These are phyloP conservation scores for Capsicum baccatum DNA, from an alignment of 257 asterid species.

Conservation along the genomic window DNA sequence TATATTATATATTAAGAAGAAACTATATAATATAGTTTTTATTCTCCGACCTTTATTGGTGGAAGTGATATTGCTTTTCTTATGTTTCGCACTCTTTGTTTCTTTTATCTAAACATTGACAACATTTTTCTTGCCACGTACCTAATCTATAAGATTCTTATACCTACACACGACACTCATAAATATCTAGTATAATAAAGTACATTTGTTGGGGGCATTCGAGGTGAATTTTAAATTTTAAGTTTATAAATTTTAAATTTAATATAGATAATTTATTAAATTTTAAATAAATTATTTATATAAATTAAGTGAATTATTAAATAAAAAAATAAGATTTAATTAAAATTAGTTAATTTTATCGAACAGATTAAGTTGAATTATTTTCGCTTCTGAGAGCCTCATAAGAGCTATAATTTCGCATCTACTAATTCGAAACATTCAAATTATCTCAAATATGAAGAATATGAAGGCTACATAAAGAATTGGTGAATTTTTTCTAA, in stretches of 20 bases:
- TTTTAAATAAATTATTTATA: neutral
- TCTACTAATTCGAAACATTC: too few relatives aligned
- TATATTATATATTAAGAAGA: neutral
- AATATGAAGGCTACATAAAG: neutral
- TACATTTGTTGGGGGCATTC: too few relatives aligned
- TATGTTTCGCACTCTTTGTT: slow-evolving; percentile 7
- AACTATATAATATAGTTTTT: neutral
- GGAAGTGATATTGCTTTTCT: slow-evolving; percentile 9
- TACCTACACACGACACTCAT: neutral
- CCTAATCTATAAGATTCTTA: neutral
- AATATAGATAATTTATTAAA: neutral
- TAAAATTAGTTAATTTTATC: fast-evolving
- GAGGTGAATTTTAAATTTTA: too few relatives aligned
- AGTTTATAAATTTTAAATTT: neutral
- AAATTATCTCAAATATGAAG: neutral
- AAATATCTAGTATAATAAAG: neutral
- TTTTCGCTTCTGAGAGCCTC: too few relatives aligned
- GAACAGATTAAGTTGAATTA: too few relatives aligned
- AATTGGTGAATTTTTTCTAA: neutral
- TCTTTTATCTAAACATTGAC: neutral
- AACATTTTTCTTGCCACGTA: slow-evolving; percentile 19
- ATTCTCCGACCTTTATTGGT: slow-evolving; percentile 30
- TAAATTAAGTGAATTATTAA: too few relatives aligned
- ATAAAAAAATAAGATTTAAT: neutral
- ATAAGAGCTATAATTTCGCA: too few relatives aligned